A percentile compares a stretch with the other conserved stretches of the same genome.
These are phyloP conservation scores for Collybia sordida DNA, from an alignment of 768 basidiomycete species.

Conservation along the genomic window DNA sequence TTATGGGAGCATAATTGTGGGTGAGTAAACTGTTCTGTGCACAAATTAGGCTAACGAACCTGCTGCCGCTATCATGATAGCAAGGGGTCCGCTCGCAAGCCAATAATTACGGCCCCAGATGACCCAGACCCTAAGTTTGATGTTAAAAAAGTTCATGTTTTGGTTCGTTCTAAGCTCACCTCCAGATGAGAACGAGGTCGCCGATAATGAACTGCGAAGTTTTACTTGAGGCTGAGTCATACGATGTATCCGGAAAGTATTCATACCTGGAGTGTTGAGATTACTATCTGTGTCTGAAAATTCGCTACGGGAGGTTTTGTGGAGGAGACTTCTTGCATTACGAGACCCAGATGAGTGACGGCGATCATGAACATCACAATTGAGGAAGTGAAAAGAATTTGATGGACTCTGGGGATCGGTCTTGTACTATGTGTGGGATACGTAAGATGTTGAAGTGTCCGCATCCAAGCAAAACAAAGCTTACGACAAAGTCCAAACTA, in stretches of 20 bases:
- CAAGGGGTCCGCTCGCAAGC: constrained; percentile 2
- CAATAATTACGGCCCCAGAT: constrained; percentile 5
- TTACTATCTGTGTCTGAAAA: not conserved
- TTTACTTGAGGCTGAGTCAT: too few relatives aligned
- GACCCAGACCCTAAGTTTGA: constrained; percentile 2
- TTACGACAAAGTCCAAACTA: constrained; percentile 4
- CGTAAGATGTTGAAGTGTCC: not conserved
- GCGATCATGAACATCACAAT: constrained; percentile 2
- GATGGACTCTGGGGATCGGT: not conserved
- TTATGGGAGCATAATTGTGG: not conserved
- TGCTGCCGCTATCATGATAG: constrained; percentile 3
- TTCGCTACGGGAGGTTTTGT: not conserved
- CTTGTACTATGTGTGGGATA: not conserved
- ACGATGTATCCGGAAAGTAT: not conserved
- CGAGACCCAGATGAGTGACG: constrained; percentile 3
- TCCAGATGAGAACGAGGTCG: constrained; percentile 4
- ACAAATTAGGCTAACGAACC: not conserved
- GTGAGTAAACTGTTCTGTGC: not conserved
- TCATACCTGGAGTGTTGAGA: constrained; percentile 1
- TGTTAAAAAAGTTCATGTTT: not conserved
- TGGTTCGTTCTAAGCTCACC: not conserved
- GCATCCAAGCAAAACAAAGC: not conserved
- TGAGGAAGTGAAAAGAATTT: not conserved
- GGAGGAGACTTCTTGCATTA: constrained; percentile 1
- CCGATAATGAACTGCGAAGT: constrained; percentile 1